Evolutionary conservation across 257 asterid species (phyloP).

Genomic region (Penstemon eatonii): DNA sequence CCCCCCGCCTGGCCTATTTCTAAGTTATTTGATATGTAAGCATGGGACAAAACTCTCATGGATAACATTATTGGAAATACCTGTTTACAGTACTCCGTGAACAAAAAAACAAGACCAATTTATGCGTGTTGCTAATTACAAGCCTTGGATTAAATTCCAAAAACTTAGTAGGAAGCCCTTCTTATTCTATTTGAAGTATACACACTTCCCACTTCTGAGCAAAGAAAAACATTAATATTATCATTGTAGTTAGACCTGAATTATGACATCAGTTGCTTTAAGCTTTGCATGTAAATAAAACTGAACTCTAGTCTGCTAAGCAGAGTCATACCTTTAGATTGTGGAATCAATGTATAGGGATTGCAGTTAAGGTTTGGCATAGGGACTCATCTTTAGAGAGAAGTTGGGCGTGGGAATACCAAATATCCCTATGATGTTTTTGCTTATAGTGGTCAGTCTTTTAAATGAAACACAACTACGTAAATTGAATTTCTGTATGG

Average conservation of each 20-base stretch:
- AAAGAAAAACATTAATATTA: not conserved
- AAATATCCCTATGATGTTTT: not conserved
- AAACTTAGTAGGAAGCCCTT: slow-evolving; percentile 16
- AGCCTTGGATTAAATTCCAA: slow-evolving; percentile 6
- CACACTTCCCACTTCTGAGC: not conserved
- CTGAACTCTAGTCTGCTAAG: not conserved
- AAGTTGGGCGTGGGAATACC: not conserved
- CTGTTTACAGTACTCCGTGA: not conserved
- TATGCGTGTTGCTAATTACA: not conserved
- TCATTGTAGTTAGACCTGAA: not conserved
- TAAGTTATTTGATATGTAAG: slow-evolving; percentile 4
- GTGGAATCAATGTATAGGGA: not conserved
- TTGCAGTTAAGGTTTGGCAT: not conserved
- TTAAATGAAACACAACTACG: not conserved
- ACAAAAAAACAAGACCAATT: slow-evolving; percentile 2
- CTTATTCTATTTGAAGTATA: slow-evolving; percentile 15
- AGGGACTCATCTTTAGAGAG: not conserved
- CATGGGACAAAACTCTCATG: slow-evolving; percentile 19
- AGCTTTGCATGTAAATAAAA: not conserved
- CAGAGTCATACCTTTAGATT: not conserved
- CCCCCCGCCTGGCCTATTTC: not conserved
- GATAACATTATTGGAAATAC: slow-evolving; percentile 1
- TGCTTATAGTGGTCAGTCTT: not conserved
- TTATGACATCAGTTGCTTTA: not conserved
- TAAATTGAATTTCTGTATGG: not conserved